Base-by-base conservation (phyloP, 495 filamentous ascomycete genomes). In the Darksidea phi region DNA sequence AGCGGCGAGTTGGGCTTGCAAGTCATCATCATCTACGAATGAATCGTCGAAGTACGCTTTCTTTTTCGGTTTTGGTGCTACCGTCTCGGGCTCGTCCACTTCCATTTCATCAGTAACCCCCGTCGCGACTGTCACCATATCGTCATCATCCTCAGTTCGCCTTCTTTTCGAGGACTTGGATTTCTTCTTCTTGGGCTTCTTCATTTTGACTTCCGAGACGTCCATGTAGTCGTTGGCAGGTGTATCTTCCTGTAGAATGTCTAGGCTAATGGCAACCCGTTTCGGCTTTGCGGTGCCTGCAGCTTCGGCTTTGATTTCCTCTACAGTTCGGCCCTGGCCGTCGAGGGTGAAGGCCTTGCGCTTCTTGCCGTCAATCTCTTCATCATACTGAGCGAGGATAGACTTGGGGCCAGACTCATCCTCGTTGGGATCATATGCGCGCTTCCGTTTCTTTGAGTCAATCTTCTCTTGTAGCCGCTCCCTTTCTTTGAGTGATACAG, bases 301-400 rank as follows among this genome's bases (percentile, higher is more conserved):
- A 45, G 80, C 79, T 56, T 86, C 78, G 37, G 83, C 79, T 55
- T 86, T 81, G 11, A 79, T 76, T 48, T 85, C 77, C 65, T 92
- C 88, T 10, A 76, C 72, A 5, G 83, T 84, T 37, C 82, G 86
- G 20, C 89, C 91, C 55, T 83, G 77, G 1, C 84, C 86, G 71
- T 91, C 90, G 28, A 98, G 76, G 0, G 88, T 95, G 69, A 98
- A 97, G 15, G 80, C 78, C 74, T 95, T 97, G 49, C 83, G 81
- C 75, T 93, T 94, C 76, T 95, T 96, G 54, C 91, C 91, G 41
- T 89, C 83, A 48, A 96, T 95, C 68, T 95, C 92, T 69, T 96
- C 93, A 65, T 97, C 94, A 70, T 98, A 98, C 57, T 98, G 90
- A 21, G 84, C 80, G 46, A 98, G 76, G 25, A 98, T 81, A 2